Evolutionary conservation across 176 grass and related monocot species (phyloP).

Genomic region (Bothriochloa decipiens): DNA sequence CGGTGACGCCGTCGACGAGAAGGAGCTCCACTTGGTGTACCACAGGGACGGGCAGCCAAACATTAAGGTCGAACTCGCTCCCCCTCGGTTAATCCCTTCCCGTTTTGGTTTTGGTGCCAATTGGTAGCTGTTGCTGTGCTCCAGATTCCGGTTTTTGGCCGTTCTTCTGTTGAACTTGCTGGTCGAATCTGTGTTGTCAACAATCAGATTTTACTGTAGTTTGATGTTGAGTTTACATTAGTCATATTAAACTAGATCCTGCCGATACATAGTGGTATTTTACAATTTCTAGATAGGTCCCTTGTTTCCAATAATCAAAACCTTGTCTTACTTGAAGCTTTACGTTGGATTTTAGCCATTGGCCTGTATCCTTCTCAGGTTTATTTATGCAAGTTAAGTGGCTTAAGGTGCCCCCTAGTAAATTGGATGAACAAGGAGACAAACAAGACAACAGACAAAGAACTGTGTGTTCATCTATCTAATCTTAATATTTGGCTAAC

Average conservation of each 20-base stretch:
- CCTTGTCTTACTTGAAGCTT: constrained; percentile 2
- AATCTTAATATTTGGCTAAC: background rate
- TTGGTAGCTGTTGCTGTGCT: background rate
- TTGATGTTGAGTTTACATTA: constrained; percentile 1
- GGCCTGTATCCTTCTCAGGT: background rate
- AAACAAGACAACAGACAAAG: background rate
- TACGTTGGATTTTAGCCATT: background rate
- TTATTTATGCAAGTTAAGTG: background rate
- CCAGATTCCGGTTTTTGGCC: background rate
- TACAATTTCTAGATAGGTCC: background rate
- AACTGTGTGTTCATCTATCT: background rate
- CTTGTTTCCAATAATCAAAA: background rate
- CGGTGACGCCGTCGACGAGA: constrained; percentile 79
- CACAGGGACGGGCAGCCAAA: constrained; percentile 70
- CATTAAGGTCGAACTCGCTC: constrained; percentile 63
- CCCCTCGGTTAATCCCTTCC: constrained; percentile 14
- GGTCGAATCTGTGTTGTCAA: background rate
- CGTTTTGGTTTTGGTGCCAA: background rate
- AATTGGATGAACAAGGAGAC: constrained; percentile 2
- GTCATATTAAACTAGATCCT: constrained; percentile 16
- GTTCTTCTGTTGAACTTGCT: background rate
- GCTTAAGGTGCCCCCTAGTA: background rate
- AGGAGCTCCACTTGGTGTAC: constrained; percentile 86
- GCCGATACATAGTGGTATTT: background rate
- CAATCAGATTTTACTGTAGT: background rate